Conservation (phyloP, 345 rosid species). For the Salix purpurea region DNA sequence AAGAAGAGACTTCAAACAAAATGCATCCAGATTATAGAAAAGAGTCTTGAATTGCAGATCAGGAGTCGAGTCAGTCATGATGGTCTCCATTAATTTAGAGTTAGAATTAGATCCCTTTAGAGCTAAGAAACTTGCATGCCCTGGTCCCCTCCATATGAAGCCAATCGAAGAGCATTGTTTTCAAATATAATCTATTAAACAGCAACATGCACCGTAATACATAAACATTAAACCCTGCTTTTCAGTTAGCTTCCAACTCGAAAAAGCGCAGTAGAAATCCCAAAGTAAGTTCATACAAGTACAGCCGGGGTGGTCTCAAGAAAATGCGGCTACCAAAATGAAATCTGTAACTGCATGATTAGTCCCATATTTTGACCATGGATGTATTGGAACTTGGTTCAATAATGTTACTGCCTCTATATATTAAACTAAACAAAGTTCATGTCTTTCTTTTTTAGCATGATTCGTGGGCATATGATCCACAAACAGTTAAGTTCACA, state of each 20-base stretch:
- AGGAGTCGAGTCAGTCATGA: slow-evolving; percentile 16
- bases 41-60: neutral
- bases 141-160: slow-evolving; percentile 42
- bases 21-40: neutral
- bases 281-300: slow-evolving; percentile 15
- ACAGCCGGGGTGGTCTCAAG: slow-evolving; percentile 57
- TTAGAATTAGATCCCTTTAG: slow-evolving; percentile 5
- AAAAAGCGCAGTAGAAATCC: slow-evolving; percentile 10
- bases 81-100: neutral
- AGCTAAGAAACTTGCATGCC: slow-evolving; percentile 22
- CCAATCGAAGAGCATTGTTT: slow-evolving; percentile 22
- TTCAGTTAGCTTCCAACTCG: slow-evolving; percentile 31
- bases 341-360: slow-evolving; percentile 16
- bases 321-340: slow-evolving; percentile 55
- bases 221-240: slow-evolving; percentile 5
- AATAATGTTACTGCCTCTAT: neutral
- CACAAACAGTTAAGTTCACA: slow-evolving; percentile 22
- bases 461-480: slow-evolving; percentile 13
- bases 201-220: neutral
- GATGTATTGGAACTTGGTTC: neutral
- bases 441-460: slow-evolving; percentile 14
- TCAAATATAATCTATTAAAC: neutral
- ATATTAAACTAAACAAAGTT: neutral
- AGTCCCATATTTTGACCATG: slow-evolving; percentile 12
- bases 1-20: neutral